Evolutionary conservation across 208 protist genomes (phyloP).

Genomic region (Tritrichomonas musculus): DNA sequence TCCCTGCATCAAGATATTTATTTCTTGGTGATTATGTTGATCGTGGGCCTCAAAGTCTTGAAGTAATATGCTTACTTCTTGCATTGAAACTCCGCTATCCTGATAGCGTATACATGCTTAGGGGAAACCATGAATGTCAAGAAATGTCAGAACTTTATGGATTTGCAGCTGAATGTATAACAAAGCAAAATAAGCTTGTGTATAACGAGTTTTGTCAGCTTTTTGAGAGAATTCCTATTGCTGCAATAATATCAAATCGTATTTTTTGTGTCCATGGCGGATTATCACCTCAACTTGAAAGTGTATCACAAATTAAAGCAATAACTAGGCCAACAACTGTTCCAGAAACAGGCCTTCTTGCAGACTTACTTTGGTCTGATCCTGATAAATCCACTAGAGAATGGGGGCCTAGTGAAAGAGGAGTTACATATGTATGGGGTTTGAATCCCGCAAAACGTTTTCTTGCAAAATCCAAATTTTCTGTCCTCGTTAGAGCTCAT

Average conservation of each 20-base stretch:
- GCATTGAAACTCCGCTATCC: slow-evolving; percentile 43
- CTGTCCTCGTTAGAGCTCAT: slow-evolving; percentile 96
- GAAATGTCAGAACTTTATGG: slow-evolving; percentile 41
- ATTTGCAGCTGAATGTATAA: slow-evolving; percentile 41
- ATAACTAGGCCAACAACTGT: slow-evolving; percentile 84
- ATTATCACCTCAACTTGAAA: slow-evolving; percentile 85
- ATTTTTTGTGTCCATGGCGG: background rate
- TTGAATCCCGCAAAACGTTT: slow-evolving; percentile 91
- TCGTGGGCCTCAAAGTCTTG: slow-evolving; percentile 39
- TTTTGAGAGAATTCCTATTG: background rate
- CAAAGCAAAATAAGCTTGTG: background rate
- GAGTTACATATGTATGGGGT: slow-evolving; percentile 95
- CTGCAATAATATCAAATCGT: background rate
- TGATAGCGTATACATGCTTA: slow-evolving; percentile 40
- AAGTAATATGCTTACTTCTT: slow-evolving; percentile 44
- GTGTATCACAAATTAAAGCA: slow-evolving; percentile 84
- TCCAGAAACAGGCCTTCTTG: slow-evolving; percentile 72
- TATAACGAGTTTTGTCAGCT: background rate
- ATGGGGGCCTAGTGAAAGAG: slow-evolving; percentile 92
- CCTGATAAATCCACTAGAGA: slow-evolving; percentile 78
- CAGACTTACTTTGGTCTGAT: slow-evolving; percentile 98
- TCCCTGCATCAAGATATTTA: background rate
- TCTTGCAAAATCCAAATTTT: slow-evolving; percentile 92
- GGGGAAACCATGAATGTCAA: slow-evolving; percentile 51
- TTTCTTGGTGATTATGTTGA: slow-evolving; percentile 52